Evolutionary conservation across 371 early-diverging fungal genomes (phyloP), one percentile per base, ranked within the genome.

Genomic region (Apophysomyces elegans): DNA sequence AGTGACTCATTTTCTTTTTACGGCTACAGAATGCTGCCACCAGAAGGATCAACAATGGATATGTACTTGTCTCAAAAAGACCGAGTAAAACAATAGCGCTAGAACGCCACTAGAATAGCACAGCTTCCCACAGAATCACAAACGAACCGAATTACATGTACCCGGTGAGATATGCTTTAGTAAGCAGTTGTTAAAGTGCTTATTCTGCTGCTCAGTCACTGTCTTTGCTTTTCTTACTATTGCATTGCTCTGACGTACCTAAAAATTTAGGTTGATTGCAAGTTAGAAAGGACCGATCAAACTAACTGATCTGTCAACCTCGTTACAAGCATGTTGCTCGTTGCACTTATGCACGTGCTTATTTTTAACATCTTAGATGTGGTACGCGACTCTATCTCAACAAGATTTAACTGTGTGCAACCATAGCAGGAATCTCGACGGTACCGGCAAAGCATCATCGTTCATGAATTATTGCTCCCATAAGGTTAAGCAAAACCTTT

Each of bases 101-200:
- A 75, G 59, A 66, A 47, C 9, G 63, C 67, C 1, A 63, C 76
- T 64, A 64, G 0, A 68, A 67, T 2, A 81, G 61, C 11, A 81
- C 64, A 6, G 62, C n/a, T n/a, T 78, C 78, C 81, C 78, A 81
- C 18, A 72, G 7, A 14, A 68, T 44, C 8, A 78, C 66, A 37
- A 78, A 62, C 11, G 65, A 45, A 21, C 81, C 78, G 62, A 80
- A 80, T 2, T 66, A 59, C 76, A 78, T 46, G 50, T 65, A 14
- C 66, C 76, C 1, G 78, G 64, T 0, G 75, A 61, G 13, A 78
- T 21, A 21, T 63, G 71, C 58, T 76, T 78, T 18, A 80, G 59
- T 13, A 80, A 63, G 41, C 68, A 80, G 62, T 74, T 78, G 56
- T 80, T 80, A 7, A 78, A 78, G 12, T 76, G 38, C 78, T 79